Percentiles rank a stretch among this genome's conserved stretches.
These are phyloP conservation scores for Fusarium secorum DNA, from an alignment of 2,329 filamentous ascomycete species.

Conservation along the genomic window DNA sequence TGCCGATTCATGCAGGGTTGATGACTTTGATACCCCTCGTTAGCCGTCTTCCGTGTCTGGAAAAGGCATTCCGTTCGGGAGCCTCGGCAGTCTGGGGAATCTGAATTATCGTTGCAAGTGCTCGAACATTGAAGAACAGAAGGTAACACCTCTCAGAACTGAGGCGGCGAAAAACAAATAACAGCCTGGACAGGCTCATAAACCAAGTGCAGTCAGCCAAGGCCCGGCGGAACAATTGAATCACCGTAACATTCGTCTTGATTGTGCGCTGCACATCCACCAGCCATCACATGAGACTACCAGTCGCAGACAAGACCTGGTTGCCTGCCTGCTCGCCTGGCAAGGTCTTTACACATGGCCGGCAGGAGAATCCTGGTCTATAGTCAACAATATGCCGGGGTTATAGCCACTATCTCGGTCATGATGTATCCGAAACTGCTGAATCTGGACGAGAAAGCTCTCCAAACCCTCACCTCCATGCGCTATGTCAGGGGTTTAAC, in stretches of 20 bases:
- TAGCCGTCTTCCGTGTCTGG: constrained; percentile 10
- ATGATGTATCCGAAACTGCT: constrained; percentile 24
- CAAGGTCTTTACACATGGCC: constrained; percentile 1
- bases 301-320: constrained; percentile 16
- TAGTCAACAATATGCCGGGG: constrained; percentile 20
- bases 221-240: not conserved
- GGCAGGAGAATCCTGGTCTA: constrained; percentile 7
- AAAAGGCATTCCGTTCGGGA: constrained; percentile 1
- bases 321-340: not conserved
- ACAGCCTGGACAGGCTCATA: not conserved
- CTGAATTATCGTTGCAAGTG: not conserved
- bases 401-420: constrained; percentile 10
- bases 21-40: not conserved
- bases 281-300: constrained; percentile 27
- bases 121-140: not conserved
- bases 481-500: constrained; percentile 18
- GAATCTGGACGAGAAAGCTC: constrained; percentile 15
- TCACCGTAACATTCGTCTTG: not conserved
- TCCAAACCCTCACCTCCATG: constrained; percentile 9
- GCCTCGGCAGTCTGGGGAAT: constrained; percentile 1
- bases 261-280: not conserved
- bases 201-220: not conserved
- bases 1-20: constrained; percentile 14
- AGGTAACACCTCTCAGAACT: not conserved
- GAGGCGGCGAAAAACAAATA: not conserved